Evolutionary conservation across 805 yeast species (phyloP), one percentile per base, ranked within the genome.

Genomic region (Candida silvatica): DNA sequence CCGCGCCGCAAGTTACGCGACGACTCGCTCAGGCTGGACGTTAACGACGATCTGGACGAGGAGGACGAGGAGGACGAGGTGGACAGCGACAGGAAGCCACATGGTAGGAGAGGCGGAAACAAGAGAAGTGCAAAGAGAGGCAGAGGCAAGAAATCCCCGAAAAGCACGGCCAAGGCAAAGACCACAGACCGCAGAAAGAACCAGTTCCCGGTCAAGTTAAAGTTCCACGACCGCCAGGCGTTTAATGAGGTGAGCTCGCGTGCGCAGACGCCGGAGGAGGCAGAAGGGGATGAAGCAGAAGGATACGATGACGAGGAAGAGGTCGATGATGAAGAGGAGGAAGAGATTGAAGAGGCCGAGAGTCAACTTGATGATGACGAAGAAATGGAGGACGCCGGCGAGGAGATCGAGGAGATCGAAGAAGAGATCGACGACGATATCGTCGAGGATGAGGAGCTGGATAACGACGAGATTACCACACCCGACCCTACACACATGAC

Each of bases 401-500:
- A 15, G 34, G 38, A 35, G 17, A 19, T 6, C 6, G 34, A 17
- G 11, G 37, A 29, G 20, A 35, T 16, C 16, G 31, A 27, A 20
- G 27, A 22, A 15, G 45, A 40, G 19, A 29, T 30, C n/a, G 47
- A 41, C 14, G 52, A 44, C 9, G 54, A 46, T 16, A 46, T 47
- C 14, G 49, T 43, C 4, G 48, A 36, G 19, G 56, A 48, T n/a
- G 59, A 38, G 9, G 41, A 42, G 8, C 42, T 40, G 32, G 73
- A 65, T 37, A 59, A 62, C 5, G 70, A 64, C 33, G 66, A 64
- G 30, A 67, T 71, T 2, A 47, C 51, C 17, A 58, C 53, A 15
- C 60, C 62, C 9, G 76, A 71, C 45, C 39, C 64, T 16, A 52
- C 70, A 14, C 62, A 67, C 35, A 63, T 72, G 70, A 74, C 80